Conservation (phyloP, 345 rosid species). For the Nasturtium officinale region DNA sequence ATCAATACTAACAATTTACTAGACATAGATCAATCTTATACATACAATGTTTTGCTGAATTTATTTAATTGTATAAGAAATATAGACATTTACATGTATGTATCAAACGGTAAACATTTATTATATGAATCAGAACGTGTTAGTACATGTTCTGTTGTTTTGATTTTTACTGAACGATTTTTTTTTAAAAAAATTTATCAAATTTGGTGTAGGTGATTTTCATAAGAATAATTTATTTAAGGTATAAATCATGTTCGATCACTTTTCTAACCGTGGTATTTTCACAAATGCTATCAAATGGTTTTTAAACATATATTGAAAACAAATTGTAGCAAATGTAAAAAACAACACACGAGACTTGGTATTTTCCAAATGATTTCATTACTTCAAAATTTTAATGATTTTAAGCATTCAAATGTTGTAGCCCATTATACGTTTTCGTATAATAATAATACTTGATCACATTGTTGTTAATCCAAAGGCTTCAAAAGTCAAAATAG, state of each 20-base stretch:
- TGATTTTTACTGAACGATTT: too few relatives aligned
- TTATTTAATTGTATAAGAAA: not conserved
- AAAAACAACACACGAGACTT: not conserved
- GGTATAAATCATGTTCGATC: not conserved
- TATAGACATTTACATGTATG: not conserved
- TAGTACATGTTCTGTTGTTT: not conserved
- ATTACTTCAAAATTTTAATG: not conserved
- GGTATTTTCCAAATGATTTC: not conserved
- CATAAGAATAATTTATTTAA: too few relatives aligned
- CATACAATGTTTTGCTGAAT: not conserved
- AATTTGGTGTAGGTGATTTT: not conserved
- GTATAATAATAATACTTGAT: not conserved
- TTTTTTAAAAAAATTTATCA: too few relatives aligned
- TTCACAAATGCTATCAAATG: not conserved
- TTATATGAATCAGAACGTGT: not conserved
- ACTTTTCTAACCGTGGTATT: not conserved
- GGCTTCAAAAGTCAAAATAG: slow-evolving; percentile 22
- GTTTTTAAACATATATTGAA: too few relatives aligned
- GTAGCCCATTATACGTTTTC: not conserved
- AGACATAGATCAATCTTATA: too few relatives aligned
- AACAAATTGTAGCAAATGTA: not conserved
- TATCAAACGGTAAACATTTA: too few relatives aligned
- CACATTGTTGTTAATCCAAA: slow-evolving; percentile 4
- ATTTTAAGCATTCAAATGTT: not conserved
- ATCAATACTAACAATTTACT: not conserved